Percentiles rank a stretch among this genome's conserved stretches.
These are phyloP conservation scores for Orbilia blumenaviensis DNA, from an alignment of 2,329 filamentous ascomycete genomes.

Conservation along the genomic window DNA sequence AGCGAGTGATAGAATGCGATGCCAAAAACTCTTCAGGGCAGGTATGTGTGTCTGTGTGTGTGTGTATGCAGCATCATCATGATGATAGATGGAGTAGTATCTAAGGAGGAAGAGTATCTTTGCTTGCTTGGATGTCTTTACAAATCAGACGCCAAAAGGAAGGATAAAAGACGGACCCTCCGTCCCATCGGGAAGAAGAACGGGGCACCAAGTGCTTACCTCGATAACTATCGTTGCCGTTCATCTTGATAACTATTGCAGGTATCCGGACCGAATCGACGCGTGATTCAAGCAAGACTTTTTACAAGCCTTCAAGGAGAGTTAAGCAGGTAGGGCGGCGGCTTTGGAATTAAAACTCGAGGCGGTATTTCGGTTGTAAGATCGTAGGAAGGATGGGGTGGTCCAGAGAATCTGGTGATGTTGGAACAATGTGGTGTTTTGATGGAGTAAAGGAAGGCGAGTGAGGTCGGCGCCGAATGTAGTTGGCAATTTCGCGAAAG, in stretches of 20 bases:
- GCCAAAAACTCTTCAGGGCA: conserved; percentile 31
- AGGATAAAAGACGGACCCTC: conserved; percentile 48
- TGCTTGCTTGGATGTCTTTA: conserved; percentile 54
- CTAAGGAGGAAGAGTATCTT: conserved; percentile 43
- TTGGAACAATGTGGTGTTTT: conserved; percentile 1
- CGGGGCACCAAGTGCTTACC: conserved; percentile 27
- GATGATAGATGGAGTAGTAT: conserved; percentile 20
- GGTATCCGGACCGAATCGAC: background rate
- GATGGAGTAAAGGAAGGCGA: conserved; percentile 10
- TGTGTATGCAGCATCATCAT: background rate
- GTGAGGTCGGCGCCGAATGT: conserved; percentile 17
- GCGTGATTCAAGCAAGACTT: background rate
- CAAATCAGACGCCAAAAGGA: conserved; percentile 55
- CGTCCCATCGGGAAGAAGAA: conserved; percentile 23
- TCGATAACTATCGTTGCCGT: conserved; percentile 51
- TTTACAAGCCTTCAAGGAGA: background rate
- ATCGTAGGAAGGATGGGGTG: background rate
- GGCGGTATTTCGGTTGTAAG: background rate
- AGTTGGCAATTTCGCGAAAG: conserved; percentile 50
- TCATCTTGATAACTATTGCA: conserved; percentile 21
- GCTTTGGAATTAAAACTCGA: background rate
- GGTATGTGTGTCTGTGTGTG: background rate
- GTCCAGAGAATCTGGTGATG: conserved; percentile 4
- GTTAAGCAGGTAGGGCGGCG: background rate
- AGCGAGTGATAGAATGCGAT: conserved; percentile 39